A percentile compares a stretch with the other conserved stretches of the same genome.
phyloP scores from a whole-genome alignment of 331 rosid species.

The Malus hybrid region DNA sequence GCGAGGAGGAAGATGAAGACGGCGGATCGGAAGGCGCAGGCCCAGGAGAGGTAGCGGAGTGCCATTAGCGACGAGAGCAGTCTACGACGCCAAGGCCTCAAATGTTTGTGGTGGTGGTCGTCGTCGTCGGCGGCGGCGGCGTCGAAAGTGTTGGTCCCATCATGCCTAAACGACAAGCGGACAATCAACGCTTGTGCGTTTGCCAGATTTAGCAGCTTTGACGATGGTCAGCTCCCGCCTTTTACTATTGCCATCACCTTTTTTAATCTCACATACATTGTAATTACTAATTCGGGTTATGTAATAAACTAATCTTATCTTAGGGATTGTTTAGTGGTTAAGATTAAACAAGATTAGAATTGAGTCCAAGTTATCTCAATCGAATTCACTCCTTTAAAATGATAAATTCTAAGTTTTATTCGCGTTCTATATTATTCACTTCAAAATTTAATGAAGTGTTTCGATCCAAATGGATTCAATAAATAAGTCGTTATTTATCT shows the following conservation, averaged over 20 bases:
- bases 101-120: background rate
- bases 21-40: conserved; percentile 18
- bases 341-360: background rate
- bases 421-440: too few species aligned
- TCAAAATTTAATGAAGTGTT: too few species aligned
- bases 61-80: conserved; percentile 19
- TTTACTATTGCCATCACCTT: background rate
- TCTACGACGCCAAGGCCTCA: conserved; percentile 20
- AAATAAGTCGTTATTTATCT: background rate
- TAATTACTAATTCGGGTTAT: too few species aligned
- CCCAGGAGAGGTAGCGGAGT: conserved; percentile 7
- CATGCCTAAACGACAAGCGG: conserved; percentile 25
- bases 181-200: conserved; percentile 27
- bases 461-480: too few species aligned
- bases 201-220: conserved; percentile 24
- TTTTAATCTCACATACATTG: background rate
- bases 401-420: too few species aligned
- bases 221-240: background rate
- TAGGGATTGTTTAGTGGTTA: background rate
- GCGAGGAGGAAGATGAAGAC: conserved; percentile 22
- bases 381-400: background rate
- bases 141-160: conserved; percentile 4
- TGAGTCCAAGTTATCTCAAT: background rate
- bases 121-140: conserved; percentile 5
- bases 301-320: background rate